Evolutionary conservation across 257 asterid genomes (phyloP).

Genomic region (Solanum appendiculatum): DNA sequence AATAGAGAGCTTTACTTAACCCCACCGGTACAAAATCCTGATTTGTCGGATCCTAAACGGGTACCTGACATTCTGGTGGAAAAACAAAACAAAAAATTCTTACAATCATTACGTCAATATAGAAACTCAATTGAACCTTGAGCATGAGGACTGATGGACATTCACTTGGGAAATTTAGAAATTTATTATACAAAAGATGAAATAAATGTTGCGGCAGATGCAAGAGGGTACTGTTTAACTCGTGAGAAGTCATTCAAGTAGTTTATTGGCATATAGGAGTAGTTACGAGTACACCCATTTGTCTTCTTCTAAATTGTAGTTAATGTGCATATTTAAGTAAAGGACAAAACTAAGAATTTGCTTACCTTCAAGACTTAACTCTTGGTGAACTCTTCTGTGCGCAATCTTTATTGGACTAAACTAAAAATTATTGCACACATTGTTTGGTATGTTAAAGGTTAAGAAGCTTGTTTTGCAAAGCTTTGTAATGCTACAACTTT

Average conservation of each 20-base stretch:
- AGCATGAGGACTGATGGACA: not conserved
- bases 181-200: not conserved
- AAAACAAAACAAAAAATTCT: not conserved
- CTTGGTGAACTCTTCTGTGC: not conserved
- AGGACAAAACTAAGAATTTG: not conserved
- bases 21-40: not conserved
- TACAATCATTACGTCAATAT: not conserved
- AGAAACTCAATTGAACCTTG: not conserved
- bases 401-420: not conserved
- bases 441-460: not conserved
- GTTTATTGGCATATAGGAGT: not conserved
- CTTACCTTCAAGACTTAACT: not conserved
- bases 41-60: not conserved
- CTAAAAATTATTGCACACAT: not conserved
- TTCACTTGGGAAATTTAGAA: not conserved
- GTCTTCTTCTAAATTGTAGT: not conserved
- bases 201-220: not conserved
- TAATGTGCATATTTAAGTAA: not conserved
- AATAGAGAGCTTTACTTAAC: not conserved
- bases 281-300: not conserved
- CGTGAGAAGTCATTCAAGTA: not conserved
- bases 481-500: not conserved
- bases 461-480: not conserved
- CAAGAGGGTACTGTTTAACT: not conserved
- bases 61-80: not conserved